A percentile compares a stretch with the other conserved stretches of the same genome.
Evolutionary conservation across 2,329 filamentous ascomycete genomes (phyloP).

Genomic region (Pseudonectria buxi): DNA sequence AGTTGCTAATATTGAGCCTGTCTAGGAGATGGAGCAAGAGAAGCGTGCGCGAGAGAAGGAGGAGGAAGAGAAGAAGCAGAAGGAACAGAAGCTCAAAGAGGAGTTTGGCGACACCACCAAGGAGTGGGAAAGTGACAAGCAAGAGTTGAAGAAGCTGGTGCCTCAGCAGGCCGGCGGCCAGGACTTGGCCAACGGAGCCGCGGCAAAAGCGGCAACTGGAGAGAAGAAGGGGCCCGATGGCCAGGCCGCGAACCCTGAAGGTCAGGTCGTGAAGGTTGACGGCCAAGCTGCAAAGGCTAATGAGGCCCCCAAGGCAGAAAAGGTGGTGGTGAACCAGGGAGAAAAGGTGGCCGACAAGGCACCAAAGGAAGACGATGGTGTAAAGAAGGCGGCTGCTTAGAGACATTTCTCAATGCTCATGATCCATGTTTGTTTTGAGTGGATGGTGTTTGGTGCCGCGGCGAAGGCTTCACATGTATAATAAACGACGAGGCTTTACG

Average conservation of each 20-base stretch:
- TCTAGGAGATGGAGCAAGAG: constrained; percentile 86
- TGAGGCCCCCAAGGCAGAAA: constrained; percentile 3
- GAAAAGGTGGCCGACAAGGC: constrained; percentile 1
- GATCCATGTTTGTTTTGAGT: too few species aligned
- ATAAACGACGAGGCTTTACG: too few species aligned
- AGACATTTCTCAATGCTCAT: background rate
- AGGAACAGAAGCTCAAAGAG: constrained; percentile 65
- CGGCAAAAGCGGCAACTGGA: constrained; percentile 29
- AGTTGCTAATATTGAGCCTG: constrained; percentile 9
- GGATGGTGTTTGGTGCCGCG: too few species aligned
- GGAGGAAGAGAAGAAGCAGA: constrained; percentile 60
- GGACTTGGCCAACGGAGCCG: constrained; percentile 5
- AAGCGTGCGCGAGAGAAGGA: constrained; percentile 72
- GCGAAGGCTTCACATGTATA: too few species aligned
- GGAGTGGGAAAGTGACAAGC: constrained; percentile 89
- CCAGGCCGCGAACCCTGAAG: constrained; percentile 1
- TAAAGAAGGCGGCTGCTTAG: constrained; percentile 10
- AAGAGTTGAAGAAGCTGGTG: constrained; percentile 62
- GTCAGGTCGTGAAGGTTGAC: constrained; percentile 2
- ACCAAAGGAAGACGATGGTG: background rate
- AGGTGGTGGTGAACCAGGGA: constrained; percentile 1
- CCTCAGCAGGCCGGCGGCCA: constrained; percentile 10
- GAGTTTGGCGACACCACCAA: constrained; percentile 68
- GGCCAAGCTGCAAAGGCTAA: constrained; percentile 5
- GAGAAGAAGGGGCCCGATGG: constrained; percentile 27